Conservation (phyloP, 2,329 filamentous ascomycete species). For the Diplodia seriata region DNA sequence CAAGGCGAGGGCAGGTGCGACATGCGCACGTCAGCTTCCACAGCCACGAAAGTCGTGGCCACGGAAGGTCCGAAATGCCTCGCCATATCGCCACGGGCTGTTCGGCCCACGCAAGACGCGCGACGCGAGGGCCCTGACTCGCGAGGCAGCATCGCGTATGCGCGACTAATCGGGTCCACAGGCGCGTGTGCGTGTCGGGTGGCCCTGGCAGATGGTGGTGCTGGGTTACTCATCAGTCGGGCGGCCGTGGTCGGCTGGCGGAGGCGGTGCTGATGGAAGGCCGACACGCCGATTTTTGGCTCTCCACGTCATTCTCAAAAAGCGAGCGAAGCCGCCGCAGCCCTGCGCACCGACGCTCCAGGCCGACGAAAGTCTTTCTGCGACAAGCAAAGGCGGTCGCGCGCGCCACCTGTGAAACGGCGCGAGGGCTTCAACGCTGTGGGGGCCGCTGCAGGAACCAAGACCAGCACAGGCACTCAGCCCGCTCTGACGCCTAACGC, state of each 20-base stretch:
- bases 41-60: not conserved
- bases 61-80: not conserved
- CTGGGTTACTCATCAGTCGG: not conserved
- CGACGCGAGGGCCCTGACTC: not conserved
- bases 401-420: slow-evolving; percentile 16
- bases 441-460: slow-evolving; percentile 27
- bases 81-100: not conserved
- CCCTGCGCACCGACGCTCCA: slow-evolving; percentile 18
- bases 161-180: not conserved
- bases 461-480: not conserved
- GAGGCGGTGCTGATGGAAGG: not conserved
- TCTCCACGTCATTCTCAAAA: slow-evolving; percentile 25
- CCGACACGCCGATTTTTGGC: slow-evolving; percentile 15
- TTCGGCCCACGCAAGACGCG: not conserved
- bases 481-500: slow-evolving; percentile 18
- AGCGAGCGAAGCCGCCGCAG: slow-evolving; percentile 10
- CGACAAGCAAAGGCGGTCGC: slow-evolving; percentile 17
- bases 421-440: slow-evolving; percentile 22
- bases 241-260: not conserved
- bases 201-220: not conserved
- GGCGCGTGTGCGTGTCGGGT: not conserved
- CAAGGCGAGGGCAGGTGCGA: not conserved
- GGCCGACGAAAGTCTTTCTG: slow-evolving; percentile 12
- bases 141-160: not conserved
- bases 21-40: slow-evolving; percentile 7